Base-by-base conservation (phyloP, 768 basidiomycete genomes). In the Pluteus cervinus region DNA sequence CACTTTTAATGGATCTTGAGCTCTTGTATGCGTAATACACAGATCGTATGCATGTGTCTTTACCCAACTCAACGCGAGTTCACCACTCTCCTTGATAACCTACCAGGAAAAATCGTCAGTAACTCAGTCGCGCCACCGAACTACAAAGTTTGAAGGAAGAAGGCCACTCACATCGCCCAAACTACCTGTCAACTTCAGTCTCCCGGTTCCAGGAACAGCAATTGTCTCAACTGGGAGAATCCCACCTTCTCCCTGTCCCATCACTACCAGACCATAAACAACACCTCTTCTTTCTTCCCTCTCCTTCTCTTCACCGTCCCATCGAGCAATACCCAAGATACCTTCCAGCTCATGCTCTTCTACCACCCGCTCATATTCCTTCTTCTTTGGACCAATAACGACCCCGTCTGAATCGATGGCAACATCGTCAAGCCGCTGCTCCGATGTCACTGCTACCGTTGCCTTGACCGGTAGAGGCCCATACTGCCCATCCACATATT, bases 31-130 rank as follows among this genome's bases (percentile, higher is more conserved):
- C 7, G 87, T 89, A 54, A 90, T 77, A 28, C 82, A 76, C 43
- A 90, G 56, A 29, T 84, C 81, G 56, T 84, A 89, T 5, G 87
- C 81, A 48, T 90, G 76, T 12, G 76, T 76, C 65, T 87, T 89
- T 12, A 94, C 88, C 90, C 92, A 96, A 54, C 86, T 91, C 49
- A 96, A 62, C 2, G 89, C 89, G 30, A 97, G 66, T 53, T 89
- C 86, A 6, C 81, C 90, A 43, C 86, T 89, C 65, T 97, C 92
- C 56, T 85, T 85, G 62, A 96, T 91, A 12, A 92, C 89, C 71
- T 79, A 38, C n/a, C n/a, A n/a, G n/a, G n/a, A 18, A 18, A 37
- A 22, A 22, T 36, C 9, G 17, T 25, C 7, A 28, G 29, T 14
- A 26, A 35, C 10, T 43, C 5, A 21, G 30, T 26, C 11, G 18